These are phyloP conservation scores for Primulina eburnea DNA, from an alignment of 257 asterid species.

Conservation along the genomic window DNA sequence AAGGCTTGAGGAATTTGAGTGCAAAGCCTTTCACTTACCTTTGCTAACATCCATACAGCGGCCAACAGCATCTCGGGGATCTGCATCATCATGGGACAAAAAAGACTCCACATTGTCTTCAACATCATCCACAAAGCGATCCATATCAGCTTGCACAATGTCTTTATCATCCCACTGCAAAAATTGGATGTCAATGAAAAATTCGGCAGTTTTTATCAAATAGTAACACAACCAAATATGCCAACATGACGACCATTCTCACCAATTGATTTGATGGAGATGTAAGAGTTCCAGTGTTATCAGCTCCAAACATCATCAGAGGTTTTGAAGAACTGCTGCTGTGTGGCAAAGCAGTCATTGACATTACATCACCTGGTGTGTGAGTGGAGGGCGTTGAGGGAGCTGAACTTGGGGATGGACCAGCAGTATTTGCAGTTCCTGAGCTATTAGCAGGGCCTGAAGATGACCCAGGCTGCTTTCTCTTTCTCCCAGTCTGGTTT, in stretches of 20 bases:
- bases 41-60: constrained; percentile 92
- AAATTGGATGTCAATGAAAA: constrained; percentile 32
- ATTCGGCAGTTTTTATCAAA: constrained; percentile 8
- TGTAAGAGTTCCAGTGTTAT: constrained; percentile 75
- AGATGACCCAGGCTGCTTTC: constrained; percentile 87
- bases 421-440: constrained; percentile 97
- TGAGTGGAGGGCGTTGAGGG: constrained; percentile 99
- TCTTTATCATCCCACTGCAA: constrained; percentile 98
- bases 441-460: constrained; percentile 98
- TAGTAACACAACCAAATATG: constrained; percentile 6
- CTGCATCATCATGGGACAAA: constrained; percentile 87
- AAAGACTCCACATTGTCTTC: constrained; percentile 95
- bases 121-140: constrained; percentile 94
- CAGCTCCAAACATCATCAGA: constrained; percentile 76
- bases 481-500: constrained; percentile 87
- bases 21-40: constrained; percentile 40
- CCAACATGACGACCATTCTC: constrained; percentile 25
- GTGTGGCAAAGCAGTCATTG: constrained; percentile 83
- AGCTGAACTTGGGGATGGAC: constrained; percentile 98
- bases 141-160: constrained; percentile 91
- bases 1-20: neutral
- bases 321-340: constrained; percentile 84
- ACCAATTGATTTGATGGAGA: constrained; percentile 95
- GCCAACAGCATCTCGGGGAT: constrained; percentile 82
- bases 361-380: constrained; percentile 91